Evolutionary conservation across 2,329 filamentous ascomycete species (phyloP).

Genomic region (Basipetospora chlamydospora): DNA sequence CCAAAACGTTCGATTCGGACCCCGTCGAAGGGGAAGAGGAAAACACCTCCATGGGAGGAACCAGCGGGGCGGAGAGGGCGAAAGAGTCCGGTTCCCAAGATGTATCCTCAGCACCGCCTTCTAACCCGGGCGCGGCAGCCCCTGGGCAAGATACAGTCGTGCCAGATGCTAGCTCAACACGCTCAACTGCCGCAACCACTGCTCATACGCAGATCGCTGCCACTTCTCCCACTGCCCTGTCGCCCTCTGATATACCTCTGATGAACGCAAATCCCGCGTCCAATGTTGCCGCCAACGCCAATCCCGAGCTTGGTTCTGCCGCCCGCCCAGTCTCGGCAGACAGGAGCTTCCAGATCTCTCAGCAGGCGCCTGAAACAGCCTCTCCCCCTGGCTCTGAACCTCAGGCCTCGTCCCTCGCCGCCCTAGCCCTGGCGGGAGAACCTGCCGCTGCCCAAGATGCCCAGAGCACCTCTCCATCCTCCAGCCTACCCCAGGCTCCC

Average conservation of each 20-base stretch:
- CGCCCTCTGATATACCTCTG: slow-evolving; percentile 3
- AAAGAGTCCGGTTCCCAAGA: slow-evolving; percentile 9
- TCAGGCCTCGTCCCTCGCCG: too few species aligned
- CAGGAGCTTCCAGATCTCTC: too few species aligned
- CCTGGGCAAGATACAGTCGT: slow-evolving; percentile 26
- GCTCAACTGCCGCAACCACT: background rate
- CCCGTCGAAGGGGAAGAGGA: slow-evolving; percentile 21
- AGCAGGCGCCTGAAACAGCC: too few species aligned
- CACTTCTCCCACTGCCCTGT: background rate
- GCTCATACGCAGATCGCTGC: background rate
- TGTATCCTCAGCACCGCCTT: slow-evolving; percentile 27
- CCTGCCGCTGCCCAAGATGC: background rate
- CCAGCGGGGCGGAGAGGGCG: slow-evolving; percentile 12
- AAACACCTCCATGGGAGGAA: slow-evolving; percentile 9
- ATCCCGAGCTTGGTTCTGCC: background rate
- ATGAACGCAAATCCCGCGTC: background rate
- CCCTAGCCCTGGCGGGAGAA: background rate
- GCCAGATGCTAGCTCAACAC: slow-evolving; percentile 17
- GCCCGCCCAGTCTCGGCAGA: too few species aligned
- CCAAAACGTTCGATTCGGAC: slow-evolving; percentile 35
- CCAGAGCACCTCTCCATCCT: background rate
- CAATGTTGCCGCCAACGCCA: background rate
- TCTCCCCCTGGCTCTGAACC: too few species aligned
- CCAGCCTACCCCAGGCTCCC: slow-evolving; percentile 2
- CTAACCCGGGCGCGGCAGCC: slow-evolving; percentile 13